These are phyloP conservation scores for Stenocarpella maydis DNA, from an alignment of 2,329 filamentous ascomycete species.

Conservation along the genomic window DNA sequence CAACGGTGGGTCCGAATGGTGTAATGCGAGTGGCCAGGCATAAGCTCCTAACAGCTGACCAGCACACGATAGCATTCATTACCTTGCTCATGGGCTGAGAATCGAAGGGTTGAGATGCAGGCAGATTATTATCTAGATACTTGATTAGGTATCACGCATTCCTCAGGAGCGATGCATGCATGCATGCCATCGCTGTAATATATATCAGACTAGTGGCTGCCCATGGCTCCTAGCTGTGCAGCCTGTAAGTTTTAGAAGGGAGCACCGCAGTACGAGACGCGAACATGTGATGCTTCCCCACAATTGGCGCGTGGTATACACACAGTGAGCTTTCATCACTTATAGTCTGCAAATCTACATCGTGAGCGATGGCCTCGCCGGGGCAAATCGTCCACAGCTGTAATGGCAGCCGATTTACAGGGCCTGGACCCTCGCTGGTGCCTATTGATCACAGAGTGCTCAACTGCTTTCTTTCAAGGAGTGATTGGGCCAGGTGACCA, in stretches of 20 bases:
- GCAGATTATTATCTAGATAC: not conserved
- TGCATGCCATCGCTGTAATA: not conserved
- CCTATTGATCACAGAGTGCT: not conserved
- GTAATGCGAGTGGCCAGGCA: conserved; percentile 12
- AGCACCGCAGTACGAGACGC: too few relatives aligned
- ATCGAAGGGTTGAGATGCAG: not conserved
- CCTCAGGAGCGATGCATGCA: not conserved
- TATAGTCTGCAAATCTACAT: not conserved
- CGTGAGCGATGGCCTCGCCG: not conserved
- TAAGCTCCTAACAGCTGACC: not conserved
- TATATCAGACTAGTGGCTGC: not conserved
- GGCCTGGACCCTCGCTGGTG: not conserved
- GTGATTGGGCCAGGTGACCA: not conserved
- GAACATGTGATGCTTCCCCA: not conserved
- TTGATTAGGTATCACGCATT: fast-evolving
- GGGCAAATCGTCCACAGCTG: not conserved
- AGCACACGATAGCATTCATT: not conserved
- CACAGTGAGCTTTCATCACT: not conserved
- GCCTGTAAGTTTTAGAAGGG: not conserved
- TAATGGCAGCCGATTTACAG: not conserved
- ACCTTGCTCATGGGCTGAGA: not conserved
- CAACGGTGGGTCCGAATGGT: conserved; percentile 19
- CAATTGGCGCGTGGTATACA: not conserved
- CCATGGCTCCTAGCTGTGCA: not conserved
- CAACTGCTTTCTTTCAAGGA: not conserved